phyloP scores from a whole-genome alignment of 73 alveolate species.

The Uronychia binucleata region DNA sequence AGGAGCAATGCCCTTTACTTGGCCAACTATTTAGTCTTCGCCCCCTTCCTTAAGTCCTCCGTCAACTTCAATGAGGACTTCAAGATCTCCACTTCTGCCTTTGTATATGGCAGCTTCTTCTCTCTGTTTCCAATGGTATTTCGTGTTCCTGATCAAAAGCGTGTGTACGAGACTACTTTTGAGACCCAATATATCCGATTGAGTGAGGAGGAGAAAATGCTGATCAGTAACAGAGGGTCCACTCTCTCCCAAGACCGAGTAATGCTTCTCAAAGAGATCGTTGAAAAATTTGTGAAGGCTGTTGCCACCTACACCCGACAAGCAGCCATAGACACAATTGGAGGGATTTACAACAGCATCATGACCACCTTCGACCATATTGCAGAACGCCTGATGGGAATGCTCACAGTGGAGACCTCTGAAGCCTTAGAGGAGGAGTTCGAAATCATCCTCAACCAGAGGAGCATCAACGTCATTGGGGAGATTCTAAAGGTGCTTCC shows the following conservation, averaged over 20 bases:
- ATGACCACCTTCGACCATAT: neutral
- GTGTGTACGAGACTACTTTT: neutral
- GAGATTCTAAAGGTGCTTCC: neutral
- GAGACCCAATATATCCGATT: neutral
- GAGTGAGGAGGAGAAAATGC: constrained; percentile 47
- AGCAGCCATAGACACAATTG: neutral
- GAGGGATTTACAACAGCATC: neutral
- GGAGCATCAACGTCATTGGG: neutral
- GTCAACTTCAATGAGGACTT: neutral
- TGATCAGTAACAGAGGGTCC: neutral
- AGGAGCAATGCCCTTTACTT: neutral
- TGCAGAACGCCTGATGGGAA: neutral
- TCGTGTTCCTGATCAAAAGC: too few relatives aligned
- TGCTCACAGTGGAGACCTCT: neutral
- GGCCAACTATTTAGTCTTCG: neutral
- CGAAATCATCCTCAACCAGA: neutral
- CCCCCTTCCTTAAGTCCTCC: neutral
- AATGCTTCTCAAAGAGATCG: neutral
- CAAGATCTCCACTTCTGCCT: neutral
- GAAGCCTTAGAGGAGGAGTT: neutral
- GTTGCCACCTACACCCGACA: neutral
- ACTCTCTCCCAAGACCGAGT: neutral
- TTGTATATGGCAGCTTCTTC: neutral
- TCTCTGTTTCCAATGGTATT: neutral
- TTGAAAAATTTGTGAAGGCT: neutral